Conservation (phyloP, 1,284 basidiomycete species). For the Apiotrichum montevideense region DNA sequence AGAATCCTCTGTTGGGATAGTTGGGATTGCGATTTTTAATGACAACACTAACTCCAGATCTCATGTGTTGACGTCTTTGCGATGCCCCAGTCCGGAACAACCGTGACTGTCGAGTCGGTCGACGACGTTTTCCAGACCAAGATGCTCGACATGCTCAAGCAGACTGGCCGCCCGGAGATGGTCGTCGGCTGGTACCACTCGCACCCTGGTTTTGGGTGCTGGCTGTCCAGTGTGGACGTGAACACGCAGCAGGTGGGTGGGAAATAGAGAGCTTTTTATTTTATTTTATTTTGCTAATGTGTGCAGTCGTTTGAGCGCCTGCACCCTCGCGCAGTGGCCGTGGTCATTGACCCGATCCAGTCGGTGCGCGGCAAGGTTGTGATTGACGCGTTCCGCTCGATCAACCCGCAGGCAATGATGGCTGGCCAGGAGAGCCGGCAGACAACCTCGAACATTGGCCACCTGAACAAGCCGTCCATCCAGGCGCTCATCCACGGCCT, state of each 20-base stretch:
- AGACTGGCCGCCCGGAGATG: slow-evolving; percentile 96
- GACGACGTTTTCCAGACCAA: slow-evolving; percentile 98
- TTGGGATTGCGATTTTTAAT: background rate
- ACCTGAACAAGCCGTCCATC: slow-evolving; percentile 97
- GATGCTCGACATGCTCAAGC: slow-evolving; percentile 99
- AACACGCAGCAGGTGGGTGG: slow-evolving; percentile 81
- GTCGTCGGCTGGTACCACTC: slow-evolving; percentile 99
- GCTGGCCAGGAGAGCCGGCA: slow-evolving; percentile 92
- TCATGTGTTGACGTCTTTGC: slow-evolving; percentile 98
- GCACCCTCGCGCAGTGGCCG: slow-evolving; percentile 89
- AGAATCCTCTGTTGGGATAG: background rate
- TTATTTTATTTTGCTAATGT: background rate
- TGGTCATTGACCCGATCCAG: slow-evolving; percentile 98
- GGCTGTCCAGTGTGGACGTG: slow-evolving; percentile 97
- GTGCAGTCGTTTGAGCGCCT: slow-evolving; percentile 81
- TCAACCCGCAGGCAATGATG: slow-evolving; percentile 73
- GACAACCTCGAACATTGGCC: slow-evolving; percentile 96
- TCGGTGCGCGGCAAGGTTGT: slow-evolving; percentile 98
- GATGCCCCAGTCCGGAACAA: slow-evolving; percentile 99
- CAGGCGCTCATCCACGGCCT: slow-evolving; percentile 93
- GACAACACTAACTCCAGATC: slow-evolving; percentile 43
- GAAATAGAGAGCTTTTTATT: no score
- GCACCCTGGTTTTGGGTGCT: slow-evolving; percentile 98
- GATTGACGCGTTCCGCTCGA: slow-evolving; percentile 97
- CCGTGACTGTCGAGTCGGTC: slow-evolving; percentile 96